Evolutionary conservation across 2,329 filamentous ascomycete genomes (phyloP), one percentile per base, ranked within the genome.

Genomic region (Aspergillus ustus): DNA sequence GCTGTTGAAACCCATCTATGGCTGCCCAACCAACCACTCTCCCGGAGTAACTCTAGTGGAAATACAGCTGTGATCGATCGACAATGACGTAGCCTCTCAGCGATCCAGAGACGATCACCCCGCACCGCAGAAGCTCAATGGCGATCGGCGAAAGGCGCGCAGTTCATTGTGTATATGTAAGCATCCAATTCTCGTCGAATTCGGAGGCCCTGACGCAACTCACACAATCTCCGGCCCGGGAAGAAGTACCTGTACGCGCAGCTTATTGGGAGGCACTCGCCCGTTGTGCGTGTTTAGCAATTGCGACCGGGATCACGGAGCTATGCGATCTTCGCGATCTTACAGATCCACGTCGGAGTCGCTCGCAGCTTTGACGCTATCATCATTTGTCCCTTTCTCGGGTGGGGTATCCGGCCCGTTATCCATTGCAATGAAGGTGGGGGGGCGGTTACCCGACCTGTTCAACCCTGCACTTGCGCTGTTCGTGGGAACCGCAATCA

Each of bases 341-440:
- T n/a, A n/a, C n/a, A n/a, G n/a, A n/a, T n/a, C n/a, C n/a, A n/a
- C n/a, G n/a, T n/a, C n/a, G n/a, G 81, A 1, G 78, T 84, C 1
- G 82, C 83, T 0, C 75, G 75, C 25, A 84, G 86, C 64, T 52
- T 85, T 0, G 66, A 82, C 31, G 85, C 83, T 0, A 79, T 86
- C 56, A 76, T 86, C 67, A 64, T 86, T 15, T 81, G 75, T 57
- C 80, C 85, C 0, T 87, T 87, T 66, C 73, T 87, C 3, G 75
- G 76, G 52, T 82, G 4, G 84, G 84, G 83, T 80, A 2, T 79
- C 77, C 46, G 79, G 82, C 1, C 78, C 83, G 1, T 69, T 86
- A 7, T 80, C 81, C 0, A 81, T 86, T n/a, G n/a, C n/a, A n/a
- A n/a, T n/a, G n/a, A n/a, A n/a, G n/a, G n/a, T n/a, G n/a, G n/a